Conservation (phyloP, 371 early-diverging fungal species). For the Mucor piriformis region DNA sequence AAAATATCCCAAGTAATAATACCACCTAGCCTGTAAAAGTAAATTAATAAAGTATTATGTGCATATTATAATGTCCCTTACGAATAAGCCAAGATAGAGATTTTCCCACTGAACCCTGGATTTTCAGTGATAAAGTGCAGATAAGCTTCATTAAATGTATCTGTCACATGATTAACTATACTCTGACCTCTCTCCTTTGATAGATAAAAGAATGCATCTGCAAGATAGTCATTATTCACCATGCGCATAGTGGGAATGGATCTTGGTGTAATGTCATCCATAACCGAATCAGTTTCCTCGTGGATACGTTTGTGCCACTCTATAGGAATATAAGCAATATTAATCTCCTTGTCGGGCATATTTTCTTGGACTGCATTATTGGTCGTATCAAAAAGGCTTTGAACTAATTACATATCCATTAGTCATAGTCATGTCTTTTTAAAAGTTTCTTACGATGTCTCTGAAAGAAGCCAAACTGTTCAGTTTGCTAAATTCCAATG, state of each 20-base stretch:
- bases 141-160: constrained; percentile 57
- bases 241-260: constrained; percentile 62
- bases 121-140: constrained; percentile 45
- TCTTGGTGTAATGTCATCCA: constrained; percentile 57
- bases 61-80: not conserved
- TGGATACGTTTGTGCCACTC: constrained; percentile 59
- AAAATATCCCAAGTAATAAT: constrained; percentile 67
- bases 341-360: constrained; percentile 36
- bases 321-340: constrained; percentile 52
- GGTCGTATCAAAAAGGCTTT: constrained; percentile 55
- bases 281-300: constrained; percentile 41
- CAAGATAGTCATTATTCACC: constrained; percentile 69
- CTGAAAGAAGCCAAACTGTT: constrained; percentile 58
- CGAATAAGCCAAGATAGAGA: constrained; percentile 64
- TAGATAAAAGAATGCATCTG: constrained; percentile 51
- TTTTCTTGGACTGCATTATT: constrained; percentile 56
- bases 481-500: constrained; percentile 54
- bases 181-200: constrained; percentile 18
- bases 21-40: constrained; percentile 53
- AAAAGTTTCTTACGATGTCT: constrained; percentile 41
- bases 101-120: constrained; percentile 61
- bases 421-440: not conserved
- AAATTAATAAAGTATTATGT: not conserved
- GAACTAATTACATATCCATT: constrained; percentile 49
- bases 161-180: constrained; percentile 55